Percentiles rank a stretch among this genome's conserved stretches.
phyloP scores from a whole-genome alignment of 2,329 filamentous ascomycete species.

The Didymella segeticola region DNA sequence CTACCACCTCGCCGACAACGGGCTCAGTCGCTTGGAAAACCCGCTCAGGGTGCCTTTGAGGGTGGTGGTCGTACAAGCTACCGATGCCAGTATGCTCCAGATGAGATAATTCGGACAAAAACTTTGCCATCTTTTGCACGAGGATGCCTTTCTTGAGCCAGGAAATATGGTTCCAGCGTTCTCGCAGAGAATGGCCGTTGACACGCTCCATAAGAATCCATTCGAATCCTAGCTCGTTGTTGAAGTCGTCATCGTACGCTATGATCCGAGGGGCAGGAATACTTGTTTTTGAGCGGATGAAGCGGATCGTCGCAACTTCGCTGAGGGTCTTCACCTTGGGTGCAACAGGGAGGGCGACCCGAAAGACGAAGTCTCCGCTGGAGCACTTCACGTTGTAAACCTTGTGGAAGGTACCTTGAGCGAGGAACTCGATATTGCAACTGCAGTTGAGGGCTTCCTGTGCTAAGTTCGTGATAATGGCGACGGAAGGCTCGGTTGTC shows the following conservation, averaged over 20 bases:
- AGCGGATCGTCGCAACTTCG: conserved; percentile 2
- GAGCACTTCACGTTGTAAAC: too few species aligned
- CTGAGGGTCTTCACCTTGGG: conserved; percentile 9
- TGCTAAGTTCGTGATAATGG: too few species aligned
- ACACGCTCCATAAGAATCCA: not conserved
- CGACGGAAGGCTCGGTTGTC: too few species aligned
- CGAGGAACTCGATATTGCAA: too few species aligned
- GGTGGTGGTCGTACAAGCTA: not conserved
- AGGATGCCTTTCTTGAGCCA: not conserved
- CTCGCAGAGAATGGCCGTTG: not conserved
- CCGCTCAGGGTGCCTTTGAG: too few species aligned
- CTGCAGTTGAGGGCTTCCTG: too few species aligned
- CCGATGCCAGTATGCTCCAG: not conserved
- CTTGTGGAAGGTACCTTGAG: too few species aligned
- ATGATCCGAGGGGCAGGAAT: not conserved
- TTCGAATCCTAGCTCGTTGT: not conserved
- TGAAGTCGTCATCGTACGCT: not conserved
- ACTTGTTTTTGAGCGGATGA: not conserved
- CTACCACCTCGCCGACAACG: too few species aligned
- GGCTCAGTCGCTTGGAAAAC: too few species aligned
- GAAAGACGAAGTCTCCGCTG: not conserved
- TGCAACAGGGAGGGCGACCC: not conserved
- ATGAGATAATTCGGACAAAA: not conserved
- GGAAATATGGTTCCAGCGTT: not conserved
- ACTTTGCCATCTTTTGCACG: not conserved